A percentile compares a stretch with the other conserved stretches of the same genome.
phyloP scores from a whole-genome alignment of 148 eudicot genomes.

The Oxyria digyna region DNA sequence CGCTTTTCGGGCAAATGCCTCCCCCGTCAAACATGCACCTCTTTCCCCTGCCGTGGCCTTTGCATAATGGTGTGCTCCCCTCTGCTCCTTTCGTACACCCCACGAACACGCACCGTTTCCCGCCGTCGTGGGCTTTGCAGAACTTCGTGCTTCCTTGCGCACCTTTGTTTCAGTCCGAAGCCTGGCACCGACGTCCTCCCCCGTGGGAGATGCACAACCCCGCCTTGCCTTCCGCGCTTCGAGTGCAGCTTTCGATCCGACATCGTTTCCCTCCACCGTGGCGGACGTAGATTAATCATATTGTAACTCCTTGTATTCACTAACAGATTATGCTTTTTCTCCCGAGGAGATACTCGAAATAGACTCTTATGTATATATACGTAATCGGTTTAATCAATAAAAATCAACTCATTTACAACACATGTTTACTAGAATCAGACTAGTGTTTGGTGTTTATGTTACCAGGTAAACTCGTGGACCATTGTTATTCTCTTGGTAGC shows the following conservation, averaged over 20 bases:
- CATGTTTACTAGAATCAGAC: no score
- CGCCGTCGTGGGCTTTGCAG: conserved; percentile 95
- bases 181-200: conserved; percentile 86
- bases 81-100: conserved; percentile 94
- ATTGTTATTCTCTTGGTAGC: no score
- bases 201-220: conserved; percentile 94
- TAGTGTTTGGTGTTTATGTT: no score
- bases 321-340: no score
- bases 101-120: conserved; percentile 70
- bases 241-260: conserved; percentile 56
- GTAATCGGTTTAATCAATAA: no score
- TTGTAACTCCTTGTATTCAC: no score
- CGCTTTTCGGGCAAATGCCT: conserved; percentile 90
- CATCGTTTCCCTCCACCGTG: conserved; percentile 98
- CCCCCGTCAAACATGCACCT: conserved; percentile 78
- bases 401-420: no score
- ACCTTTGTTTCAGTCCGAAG: conserved; percentile 46
- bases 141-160: conserved; percentile 84
- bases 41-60: conserved; percentile 93
- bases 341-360: no score
- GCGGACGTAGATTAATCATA: no score
- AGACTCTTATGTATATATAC: no score
- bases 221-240: conserved; percentile 84
- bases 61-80: conserved; percentile 91
- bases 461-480: no score